Evolutionary conservation across 805 yeast species (phyloP), one percentile per base, ranked within the genome.

Genomic region (Starmerella etchellsii): DNA sequence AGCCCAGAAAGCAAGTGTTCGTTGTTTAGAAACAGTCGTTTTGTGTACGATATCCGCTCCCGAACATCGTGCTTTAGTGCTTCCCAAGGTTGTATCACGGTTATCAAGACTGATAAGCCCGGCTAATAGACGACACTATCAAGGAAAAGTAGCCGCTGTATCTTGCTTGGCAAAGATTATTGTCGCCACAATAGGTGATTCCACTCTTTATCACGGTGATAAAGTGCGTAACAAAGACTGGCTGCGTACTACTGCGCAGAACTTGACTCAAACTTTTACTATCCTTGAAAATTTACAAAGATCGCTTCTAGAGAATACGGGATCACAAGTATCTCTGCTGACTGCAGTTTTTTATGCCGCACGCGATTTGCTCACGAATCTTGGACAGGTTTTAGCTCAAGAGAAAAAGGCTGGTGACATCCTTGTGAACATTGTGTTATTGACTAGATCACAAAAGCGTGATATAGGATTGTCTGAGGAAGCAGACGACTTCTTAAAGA

Each of bases 1-100:
- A 5, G 46, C 55, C 1, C 57, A 54, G 36, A 21, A 38, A 4
- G 48, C 51, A 1, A 45, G 54, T 13, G 26, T 56, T 6, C 31
- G 24, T 2, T 47, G 51, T 14, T 36, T 58, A 25, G 28, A 41
- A 1, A 33, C 40, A 0, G 21, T 54, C 2, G 19, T 46, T 18
- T 22, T 31, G 3, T n/a, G 22, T 2, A 16, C 53, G 9, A 19
- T 54, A 3, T 14, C 13, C 11, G 31, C 21, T 16, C 40, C 48
- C 6, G 46, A 46, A 19, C 44, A 41, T n/a, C 26, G 43, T 11
- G 49, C 48, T 1, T 29, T 47, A 15, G 41, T 51, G 5, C 30
- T 47, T 14, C 56, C 56, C 1, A 36, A 44, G 1, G 40, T 43
- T 2, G 42, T 43, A 1, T 52, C 56, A 3, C 36, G 33, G n/a